Evolutionary conservation across 208 protist genomes (phyloP).

Genomic region (Willaertia magna): DNA sequence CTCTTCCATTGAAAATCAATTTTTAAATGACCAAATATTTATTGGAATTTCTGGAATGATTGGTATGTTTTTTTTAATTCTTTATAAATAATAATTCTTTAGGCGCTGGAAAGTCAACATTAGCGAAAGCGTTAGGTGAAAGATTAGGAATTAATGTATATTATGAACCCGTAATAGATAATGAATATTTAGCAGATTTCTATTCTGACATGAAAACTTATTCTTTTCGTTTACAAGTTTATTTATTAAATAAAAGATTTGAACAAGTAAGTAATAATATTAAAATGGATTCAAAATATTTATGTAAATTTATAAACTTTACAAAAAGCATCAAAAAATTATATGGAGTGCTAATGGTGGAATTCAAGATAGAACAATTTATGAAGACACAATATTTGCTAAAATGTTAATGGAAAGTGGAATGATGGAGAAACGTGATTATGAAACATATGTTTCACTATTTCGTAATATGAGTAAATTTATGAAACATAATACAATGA

Average conservation of each 20-base stretch:
- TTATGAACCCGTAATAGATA: constrained; percentile 38
- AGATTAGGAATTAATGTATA: constrained; percentile 25
- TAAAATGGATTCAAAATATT: no score
- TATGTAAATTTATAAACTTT: no score
- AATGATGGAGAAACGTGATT: constrained; percentile 32
- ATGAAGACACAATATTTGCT: constrained; percentile 37
- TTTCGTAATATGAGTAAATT: constrained; percentile 40
- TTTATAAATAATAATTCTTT: not conserved
- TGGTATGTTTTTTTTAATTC: not conserved
- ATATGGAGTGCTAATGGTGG: constrained; percentile 29
- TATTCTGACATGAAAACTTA: constrained; percentile 35
- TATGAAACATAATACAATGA: constrained; percentile 33
- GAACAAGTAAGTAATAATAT: no score
- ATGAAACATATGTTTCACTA: constrained; percentile 29
- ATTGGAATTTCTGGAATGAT: constrained; percentile 32
- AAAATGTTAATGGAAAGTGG: constrained; percentile 21
- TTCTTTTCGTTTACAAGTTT: constrained; percentile 34
- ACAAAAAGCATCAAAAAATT: constrained; percentile 42
- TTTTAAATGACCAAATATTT: constrained; percentile 26
- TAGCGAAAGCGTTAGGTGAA: constrained; percentile 20
- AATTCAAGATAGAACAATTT: constrained; percentile 36
- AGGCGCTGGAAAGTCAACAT: constrained; percentile 23
- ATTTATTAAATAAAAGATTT: constrained; percentile 37
- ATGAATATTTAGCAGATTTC: constrained; percentile 36
- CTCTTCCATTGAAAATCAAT: not conserved